Evolutionary conservation across 2,329 filamentous ascomycete species (phyloP).

Genomic region (Chrysoporthe puriensis): DNA sequence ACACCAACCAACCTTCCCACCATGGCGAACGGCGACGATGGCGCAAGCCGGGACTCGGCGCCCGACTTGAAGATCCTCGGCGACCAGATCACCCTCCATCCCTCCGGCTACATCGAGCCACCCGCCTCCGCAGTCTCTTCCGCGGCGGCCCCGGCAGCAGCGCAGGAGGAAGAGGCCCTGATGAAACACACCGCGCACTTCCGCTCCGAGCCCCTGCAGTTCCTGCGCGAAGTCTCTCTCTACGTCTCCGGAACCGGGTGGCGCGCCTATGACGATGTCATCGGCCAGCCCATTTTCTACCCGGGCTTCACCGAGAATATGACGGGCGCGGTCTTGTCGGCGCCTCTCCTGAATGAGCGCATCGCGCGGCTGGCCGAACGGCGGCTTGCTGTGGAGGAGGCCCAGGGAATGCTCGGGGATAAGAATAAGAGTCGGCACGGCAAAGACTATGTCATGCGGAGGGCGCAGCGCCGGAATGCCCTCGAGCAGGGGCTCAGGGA

Average conservation of each 20-base stretch:
- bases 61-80: constrained; percentile 80
- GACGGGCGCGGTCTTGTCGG: constrained; percentile 75
- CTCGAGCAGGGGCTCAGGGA: constrained; percentile 76
- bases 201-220: constrained; percentile 71
- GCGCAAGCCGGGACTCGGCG: constrained; percentile 56
- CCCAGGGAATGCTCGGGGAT: constrained; percentile 67
- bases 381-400: constrained; percentile 75
- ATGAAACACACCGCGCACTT: constrained; percentile 88
- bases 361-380: constrained; percentile 77
- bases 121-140: constrained; percentile 38
- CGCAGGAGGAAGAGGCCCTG: constrained; percentile 67
- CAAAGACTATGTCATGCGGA: constrained; percentile 53
- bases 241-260: constrained; percentile 93
- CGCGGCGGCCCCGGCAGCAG: constrained; percentile 4
- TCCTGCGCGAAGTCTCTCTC: constrained; percentile 89
- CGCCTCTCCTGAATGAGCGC: constrained; percentile 72
- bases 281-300: constrained; percentile 94
- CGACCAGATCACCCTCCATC: constrained; percentile 74
- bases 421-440: constrained; percentile 48
- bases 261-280: constrained; percentile 88
- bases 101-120: constrained; percentile 67
- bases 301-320: constrained; percentile 89
- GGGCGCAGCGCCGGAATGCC: constrained; percentile 59
- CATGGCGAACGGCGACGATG: constrained; percentile 44
- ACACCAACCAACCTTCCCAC: constrained; percentile 12